phyloP scores from a whole-genome alignment of 192 early-diverging fungal species.

The Entomortierella lignicola region DNA sequence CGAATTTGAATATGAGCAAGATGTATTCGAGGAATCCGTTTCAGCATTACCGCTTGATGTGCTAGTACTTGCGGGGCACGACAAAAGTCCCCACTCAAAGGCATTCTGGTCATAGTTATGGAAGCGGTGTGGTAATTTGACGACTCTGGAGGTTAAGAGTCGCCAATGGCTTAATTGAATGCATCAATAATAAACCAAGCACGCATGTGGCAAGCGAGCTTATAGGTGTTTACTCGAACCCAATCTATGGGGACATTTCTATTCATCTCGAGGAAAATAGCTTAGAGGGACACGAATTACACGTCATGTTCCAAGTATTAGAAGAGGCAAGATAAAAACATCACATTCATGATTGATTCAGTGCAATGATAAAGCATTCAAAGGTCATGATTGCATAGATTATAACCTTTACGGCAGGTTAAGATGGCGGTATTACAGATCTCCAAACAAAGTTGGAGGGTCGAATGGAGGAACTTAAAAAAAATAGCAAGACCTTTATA shows the following conservation, averaged over 20 bases:
- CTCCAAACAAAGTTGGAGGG: not conserved
- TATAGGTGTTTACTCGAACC: not conserved
- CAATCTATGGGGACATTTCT: not conserved
- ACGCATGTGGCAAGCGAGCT: not conserved
- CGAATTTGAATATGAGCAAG: too few relatives aligned
- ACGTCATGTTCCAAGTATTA: not conserved
- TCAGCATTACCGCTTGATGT: too few relatives aligned
- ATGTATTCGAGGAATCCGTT: too few relatives aligned
- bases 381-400: not conserved
- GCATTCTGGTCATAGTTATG: too few relatives aligned
- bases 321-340: not conserved
- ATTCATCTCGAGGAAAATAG: not conserved
- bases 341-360: not conserved
- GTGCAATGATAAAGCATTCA: not conserved
- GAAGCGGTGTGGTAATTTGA: too few relatives aligned
- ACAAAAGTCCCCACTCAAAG: too few relatives aligned
- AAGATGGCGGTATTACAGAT: not conserved
- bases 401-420: not conserved
- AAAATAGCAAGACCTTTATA: too few relatives aligned
- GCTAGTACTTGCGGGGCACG: too few relatives aligned
- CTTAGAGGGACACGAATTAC: not conserved
- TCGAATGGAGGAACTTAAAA: too few relatives aligned
- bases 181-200: slow-evolving; percentile 16
- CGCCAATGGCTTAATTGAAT: too few relatives aligned
- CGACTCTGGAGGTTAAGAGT: too few relatives aligned